Evolutionary conservation across 1,284 basidiomycete genomes (phyloP).

Genomic region (Tylopilus orsonianus): DNA sequence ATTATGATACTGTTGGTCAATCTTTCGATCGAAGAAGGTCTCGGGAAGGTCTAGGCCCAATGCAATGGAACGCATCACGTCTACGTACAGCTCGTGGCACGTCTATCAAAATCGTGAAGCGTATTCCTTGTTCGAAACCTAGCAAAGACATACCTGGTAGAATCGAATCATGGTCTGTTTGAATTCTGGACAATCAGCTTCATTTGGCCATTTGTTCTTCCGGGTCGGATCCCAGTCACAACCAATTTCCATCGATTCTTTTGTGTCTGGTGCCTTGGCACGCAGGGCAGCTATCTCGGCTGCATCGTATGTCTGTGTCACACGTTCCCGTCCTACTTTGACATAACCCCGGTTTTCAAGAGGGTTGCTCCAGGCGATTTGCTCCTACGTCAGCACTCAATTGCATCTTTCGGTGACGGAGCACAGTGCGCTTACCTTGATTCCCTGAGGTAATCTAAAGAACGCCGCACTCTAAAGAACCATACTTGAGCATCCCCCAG

Average conservation of each 20-base stretch:
- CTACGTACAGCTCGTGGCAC: constrained; percentile 72
- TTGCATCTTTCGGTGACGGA: background rate
- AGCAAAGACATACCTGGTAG: constrained; percentile 49
- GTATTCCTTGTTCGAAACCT: background rate
- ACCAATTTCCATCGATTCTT: constrained; percentile 86
- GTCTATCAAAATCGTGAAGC: constrained; percentile 40
- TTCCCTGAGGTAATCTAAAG: constrained; percentile 62
- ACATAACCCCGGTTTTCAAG: constrained; percentile 84
- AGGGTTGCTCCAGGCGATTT: constrained; percentile 77
- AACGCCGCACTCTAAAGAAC: constrained; percentile 66
- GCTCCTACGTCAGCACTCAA: constrained; percentile 38
- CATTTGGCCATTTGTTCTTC: constrained; percentile 79
- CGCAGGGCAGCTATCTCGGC: constrained; percentile 76
- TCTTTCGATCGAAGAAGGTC: constrained; percentile 70
- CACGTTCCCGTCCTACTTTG: constrained; percentile 73
- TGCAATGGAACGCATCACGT: constrained; percentile 80
- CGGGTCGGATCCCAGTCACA: constrained; percentile 72
- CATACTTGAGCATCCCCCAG: background rate
- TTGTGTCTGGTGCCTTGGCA: constrained; percentile 71
- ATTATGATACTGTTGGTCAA: constrained; percentile 76
- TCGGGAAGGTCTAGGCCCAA: constrained; percentile 74
- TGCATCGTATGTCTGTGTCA: constrained; percentile 70
- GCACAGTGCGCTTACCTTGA: constrained; percentile 47
- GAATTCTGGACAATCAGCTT: constrained; percentile 63
- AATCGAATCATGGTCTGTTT: constrained; percentile 72